Percentiles rank a stretch among this genome's conserved stretches.
Conservation (phyloP, 2,329 filamentous ascomycete genomes). For the Hypoxylon sp. region DNA sequence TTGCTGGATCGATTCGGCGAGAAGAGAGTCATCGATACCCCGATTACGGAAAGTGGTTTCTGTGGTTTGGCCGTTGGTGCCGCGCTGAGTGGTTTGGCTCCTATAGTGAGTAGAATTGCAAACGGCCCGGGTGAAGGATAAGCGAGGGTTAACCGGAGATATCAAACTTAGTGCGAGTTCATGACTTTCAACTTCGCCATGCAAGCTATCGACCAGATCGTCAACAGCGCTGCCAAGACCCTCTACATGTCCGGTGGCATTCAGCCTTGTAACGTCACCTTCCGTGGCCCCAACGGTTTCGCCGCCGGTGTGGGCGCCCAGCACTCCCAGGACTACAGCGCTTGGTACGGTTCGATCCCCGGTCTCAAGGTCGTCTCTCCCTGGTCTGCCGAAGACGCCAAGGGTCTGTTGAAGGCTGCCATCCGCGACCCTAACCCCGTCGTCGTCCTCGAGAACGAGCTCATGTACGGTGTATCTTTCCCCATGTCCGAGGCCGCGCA, state of each 20-base stretch:
- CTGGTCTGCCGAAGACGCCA: slow-evolving; percentile 97
- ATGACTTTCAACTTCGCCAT: slow-evolving; percentile 99
- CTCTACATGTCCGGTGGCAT: slow-evolving; percentile 99
- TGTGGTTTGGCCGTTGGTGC: slow-evolving; percentile 92
- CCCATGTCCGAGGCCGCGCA: slow-evolving; percentile 98
- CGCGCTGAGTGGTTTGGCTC: slow-evolving; percentile 92
- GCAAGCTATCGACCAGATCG: slow-evolving; percentile 99
- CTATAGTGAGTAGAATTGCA: slow-evolving; percentile 75
- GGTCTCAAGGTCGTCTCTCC: slow-evolving; percentile 97
- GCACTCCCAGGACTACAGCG: slow-evolving; percentile 98
- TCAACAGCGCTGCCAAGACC: slow-evolving; percentile 99
- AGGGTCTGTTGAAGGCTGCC: slow-evolving; percentile 96
- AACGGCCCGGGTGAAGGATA: not conserved
- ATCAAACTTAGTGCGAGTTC: slow-evolving; percentile 83
- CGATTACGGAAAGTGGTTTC: slow-evolving; percentile 98
- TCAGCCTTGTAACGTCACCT: slow-evolving; percentile 99
- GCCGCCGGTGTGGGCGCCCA: slow-evolving; percentile 94
- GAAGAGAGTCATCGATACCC: slow-evolving; percentile 96
- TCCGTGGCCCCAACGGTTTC: slow-evolving; percentile 99
- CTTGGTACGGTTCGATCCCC: slow-evolving; percentile 98
- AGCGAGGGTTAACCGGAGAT: slow-evolving; percentile 20
- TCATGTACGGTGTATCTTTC: slow-evolving; percentile 93
- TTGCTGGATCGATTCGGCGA: slow-evolving; percentile 97
- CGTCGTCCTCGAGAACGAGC: slow-evolving; percentile 88
- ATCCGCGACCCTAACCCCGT: slow-evolving; percentile 99